phyloP scores from a whole-genome alignment of 2,329 filamentous ascomycete species.

The Mycosphaerella sp. region DNA sequence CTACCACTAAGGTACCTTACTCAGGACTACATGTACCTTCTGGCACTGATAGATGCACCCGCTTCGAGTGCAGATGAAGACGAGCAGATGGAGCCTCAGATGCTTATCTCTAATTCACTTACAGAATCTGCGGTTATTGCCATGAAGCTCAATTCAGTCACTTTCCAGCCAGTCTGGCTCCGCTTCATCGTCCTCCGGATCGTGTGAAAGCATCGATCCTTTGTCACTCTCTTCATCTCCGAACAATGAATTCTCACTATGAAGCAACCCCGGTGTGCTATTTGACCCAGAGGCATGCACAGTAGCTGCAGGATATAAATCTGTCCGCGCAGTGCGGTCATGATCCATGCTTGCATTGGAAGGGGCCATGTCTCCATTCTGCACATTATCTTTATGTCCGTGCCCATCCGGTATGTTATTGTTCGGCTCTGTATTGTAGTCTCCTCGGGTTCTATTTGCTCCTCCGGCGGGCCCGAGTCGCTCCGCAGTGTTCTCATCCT shows the following conservation, averaged over 20 bases:
- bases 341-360: not conserved
- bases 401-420: not conserved
- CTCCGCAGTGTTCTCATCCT: conserved; percentile 5
- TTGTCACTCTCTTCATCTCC: conserved; percentile 23
- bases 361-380: not conserved
- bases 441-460: too few species aligned
- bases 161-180: conserved; percentile 57
- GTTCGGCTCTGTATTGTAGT: too few species aligned
- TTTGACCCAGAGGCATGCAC: not conserved
- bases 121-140: not conserved
- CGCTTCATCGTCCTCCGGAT: conserved; percentile 60
- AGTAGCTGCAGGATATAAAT: not conserved
- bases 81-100: too few species aligned
- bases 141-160: conserved; percentile 17
- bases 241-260: not conserved
- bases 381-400: not conserved
- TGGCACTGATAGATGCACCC: too few species aligned
- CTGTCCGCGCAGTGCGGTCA: not conserved
- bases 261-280: not conserved
- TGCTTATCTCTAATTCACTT: not conserved
- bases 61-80: too few species aligned
- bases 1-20: too few species aligned
- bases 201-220: conserved; percentile 53
- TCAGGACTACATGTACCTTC: too few species aligned
- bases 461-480: too few species aligned